Percentiles rank a stretch among this genome's conserved stretches.
phyloP scores from a whole-genome alignment of 306 rosid genomes.

The Lablab purpureus region DNA sequence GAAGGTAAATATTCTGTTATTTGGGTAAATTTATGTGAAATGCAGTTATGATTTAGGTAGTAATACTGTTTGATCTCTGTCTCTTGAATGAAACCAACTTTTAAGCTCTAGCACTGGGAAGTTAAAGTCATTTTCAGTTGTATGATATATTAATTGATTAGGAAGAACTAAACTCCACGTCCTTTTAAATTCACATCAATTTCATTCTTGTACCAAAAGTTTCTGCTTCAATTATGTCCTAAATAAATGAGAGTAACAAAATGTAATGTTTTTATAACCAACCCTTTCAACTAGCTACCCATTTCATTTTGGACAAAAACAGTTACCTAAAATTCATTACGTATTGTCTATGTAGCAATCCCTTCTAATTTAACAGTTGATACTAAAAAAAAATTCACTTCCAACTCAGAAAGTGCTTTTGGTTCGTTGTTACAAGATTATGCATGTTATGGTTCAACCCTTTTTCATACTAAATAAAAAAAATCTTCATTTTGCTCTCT shows the following conservation, averaged over 20 bases:
- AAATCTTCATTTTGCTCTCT: neutral
- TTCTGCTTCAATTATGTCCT: conserved; percentile 11
- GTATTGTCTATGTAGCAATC: conserved; percentile 10
- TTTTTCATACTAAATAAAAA: neutral
- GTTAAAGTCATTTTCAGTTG: conserved; percentile 27
- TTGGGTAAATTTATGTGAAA: conserved; percentile 14
- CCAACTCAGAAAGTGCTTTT: neutral
- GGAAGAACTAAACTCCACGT: neutral
- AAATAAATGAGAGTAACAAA: neutral
- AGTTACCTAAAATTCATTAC: neutral
- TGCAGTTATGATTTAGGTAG: conserved; percentile 21
- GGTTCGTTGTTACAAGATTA: conserved; percentile 29
- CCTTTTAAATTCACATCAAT: conserved; percentile 23
- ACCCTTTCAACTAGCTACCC: neutral
- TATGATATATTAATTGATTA: neutral
- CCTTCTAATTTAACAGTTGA: neutral
- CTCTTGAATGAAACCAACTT: conserved; percentile 24
- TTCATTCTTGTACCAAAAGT: neutral
- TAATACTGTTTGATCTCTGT: conserved; percentile 10
- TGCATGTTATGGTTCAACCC: neutral
- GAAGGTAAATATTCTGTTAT: conserved; percentile 63
- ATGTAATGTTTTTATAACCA: neutral
- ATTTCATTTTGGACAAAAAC: neutral
- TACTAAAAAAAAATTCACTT: neutral
- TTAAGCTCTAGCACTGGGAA: neutral